These are phyloP conservation scores for Sphagnum tenellum DNA, from an alignment of 225 moss, liverwort and hornwort species.

Conservation along the genomic window DNA sequence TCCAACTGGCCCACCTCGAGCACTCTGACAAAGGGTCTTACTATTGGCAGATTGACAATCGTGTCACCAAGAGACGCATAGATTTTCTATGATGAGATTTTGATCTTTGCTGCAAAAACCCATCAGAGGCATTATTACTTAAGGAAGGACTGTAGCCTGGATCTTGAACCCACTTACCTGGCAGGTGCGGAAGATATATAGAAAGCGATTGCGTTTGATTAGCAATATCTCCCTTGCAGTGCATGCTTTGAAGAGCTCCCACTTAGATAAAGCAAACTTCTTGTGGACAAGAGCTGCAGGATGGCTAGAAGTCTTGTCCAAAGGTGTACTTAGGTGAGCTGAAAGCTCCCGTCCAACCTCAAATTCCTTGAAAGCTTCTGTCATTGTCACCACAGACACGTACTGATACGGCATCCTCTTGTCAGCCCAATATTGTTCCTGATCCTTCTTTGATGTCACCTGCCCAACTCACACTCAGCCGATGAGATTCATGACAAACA, in stretches of 20 bases:
- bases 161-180: constrained; percentile 32
- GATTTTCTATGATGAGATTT: no score
- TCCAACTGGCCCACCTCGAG: no score
- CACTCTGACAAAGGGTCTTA: no score
- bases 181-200: constrained; percentile 74
- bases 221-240: constrained; percentile 65
- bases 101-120: no score
- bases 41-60: no score
- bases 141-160: no score
- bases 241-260: constrained; percentile 80
- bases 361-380: constrained; percentile 30
- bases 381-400: constrained; percentile 32
- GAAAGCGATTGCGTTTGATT: constrained; percentile 68
- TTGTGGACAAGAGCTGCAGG: constrained; percentile 70
- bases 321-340: constrained; percentile 44
- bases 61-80: no score
- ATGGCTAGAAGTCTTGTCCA: constrained; percentile 61
- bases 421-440: constrained; percentile 52
- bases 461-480: constrained; percentile 1
- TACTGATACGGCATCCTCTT: constrained; percentile 29
- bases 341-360: constrained; percentile 48
- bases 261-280: constrained; percentile 55
- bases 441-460: constrained; percentile 58
- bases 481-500: no score
- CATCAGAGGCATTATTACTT: no score